Conservation (phyloP, 768 basidiomycete species). For the Trametes gibbosa region DNA sequence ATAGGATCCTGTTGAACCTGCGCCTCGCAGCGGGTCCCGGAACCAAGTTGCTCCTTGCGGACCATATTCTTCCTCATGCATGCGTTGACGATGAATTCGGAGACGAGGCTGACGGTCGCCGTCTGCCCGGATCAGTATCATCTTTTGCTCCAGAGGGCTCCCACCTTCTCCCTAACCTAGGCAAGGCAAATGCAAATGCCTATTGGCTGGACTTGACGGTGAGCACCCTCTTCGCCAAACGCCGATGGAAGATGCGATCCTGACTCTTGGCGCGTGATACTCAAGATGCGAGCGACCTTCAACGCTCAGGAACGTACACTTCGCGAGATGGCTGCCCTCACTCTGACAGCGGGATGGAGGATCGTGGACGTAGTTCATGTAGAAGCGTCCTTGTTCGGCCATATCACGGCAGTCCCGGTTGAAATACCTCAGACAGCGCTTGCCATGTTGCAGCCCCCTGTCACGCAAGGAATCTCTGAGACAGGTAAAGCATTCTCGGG, state of each 20-base stretch:
- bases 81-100: slow-evolving; percentile 49
- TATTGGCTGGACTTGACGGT: slow-evolving; percentile 74
- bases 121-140: slow-evolving; percentile 41
- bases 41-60: slow-evolving; percentile 67
- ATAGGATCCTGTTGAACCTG: slow-evolving; percentile 44
- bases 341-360: slow-evolving; percentile 67
- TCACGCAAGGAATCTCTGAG: neutral
- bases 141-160: slow-evolving; percentile 52
- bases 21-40: slow-evolving; percentile 38
- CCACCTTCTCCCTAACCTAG: slow-evolving; percentile 70
- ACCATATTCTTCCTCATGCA: slow-evolving; percentile 68
- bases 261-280: slow-evolving; percentile 55
- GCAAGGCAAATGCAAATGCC: slow-evolving; percentile 65
- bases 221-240: slow-evolving; percentile 14
- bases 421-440: slow-evolving; percentile 40
- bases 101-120: slow-evolving; percentile 32
- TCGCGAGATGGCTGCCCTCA: slow-evolving; percentile 55
- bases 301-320: slow-evolving; percentile 71
- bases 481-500: slow-evolving; percentile 5
- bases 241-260: slow-evolving; percentile 43
- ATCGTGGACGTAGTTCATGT: slow-evolving; percentile 57
- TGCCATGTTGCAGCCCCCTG: slow-evolving; percentile 12
- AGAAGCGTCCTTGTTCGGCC: slow-evolving; percentile 65
- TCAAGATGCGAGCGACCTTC: slow-evolving; percentile 70
- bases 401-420: slow-evolving; percentile 66